These are phyloP conservation scores for Pythium myriotylum DNA, from an alignment of 352 stramenopile genomes.

Conservation along the genomic window DNA sequence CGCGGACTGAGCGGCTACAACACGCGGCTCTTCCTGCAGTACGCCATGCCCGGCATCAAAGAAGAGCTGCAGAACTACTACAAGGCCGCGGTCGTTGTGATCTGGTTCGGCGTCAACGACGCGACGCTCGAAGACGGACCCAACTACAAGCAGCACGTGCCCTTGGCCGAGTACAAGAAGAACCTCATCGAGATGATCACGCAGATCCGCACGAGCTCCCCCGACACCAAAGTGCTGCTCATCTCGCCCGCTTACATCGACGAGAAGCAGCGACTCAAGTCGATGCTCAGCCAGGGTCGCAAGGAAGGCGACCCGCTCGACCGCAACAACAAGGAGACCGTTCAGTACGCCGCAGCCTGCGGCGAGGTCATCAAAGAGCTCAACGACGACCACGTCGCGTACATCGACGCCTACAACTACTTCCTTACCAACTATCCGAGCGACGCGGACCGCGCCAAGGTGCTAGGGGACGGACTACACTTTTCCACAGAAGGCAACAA, in stretches of 20 bases:
- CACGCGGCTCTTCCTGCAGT: conserved; percentile 14
- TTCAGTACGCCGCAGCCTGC: conserved; percentile 8
- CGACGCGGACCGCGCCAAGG: conserved; percentile 4
- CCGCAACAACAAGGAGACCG: conserved; percentile 9
- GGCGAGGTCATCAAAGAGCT: conserved; percentile 1
- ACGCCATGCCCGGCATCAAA: conserved; percentile 12
- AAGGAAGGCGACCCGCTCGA: conserved; percentile 12
- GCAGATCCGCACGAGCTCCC: conserved; percentile 3
- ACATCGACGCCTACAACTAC: conserved; percentile 10
- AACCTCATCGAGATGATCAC: conserved; percentile 32
- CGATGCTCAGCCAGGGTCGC: conserved; percentile 1
- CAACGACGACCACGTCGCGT: conserved; percentile 8
- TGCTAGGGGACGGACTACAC: conserved; percentile 10
- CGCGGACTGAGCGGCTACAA: conserved; percentile 17
- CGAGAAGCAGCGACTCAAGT: conserved; percentile 8
- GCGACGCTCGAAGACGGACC: conserved; percentile 42
- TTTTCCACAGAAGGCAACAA: conserved; percentile 5
- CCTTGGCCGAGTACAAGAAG: conserved; percentile 40
- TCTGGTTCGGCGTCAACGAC: conserved; percentile 69
- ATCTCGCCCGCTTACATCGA: conserved; percentile 13
- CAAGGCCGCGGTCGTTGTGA: background rate
- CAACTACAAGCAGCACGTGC: conserved; percentile 45
- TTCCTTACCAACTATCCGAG: conserved; percentile 8
- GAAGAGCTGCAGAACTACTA: conserved; percentile 9
- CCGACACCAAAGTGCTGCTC: conserved; percentile 2